Evolutionary conservation across 2,329 filamentous ascomycete species (phyloP), one percentile per base, ranked within the genome.

Genomic region (Cladosporium colombiae): DNA sequence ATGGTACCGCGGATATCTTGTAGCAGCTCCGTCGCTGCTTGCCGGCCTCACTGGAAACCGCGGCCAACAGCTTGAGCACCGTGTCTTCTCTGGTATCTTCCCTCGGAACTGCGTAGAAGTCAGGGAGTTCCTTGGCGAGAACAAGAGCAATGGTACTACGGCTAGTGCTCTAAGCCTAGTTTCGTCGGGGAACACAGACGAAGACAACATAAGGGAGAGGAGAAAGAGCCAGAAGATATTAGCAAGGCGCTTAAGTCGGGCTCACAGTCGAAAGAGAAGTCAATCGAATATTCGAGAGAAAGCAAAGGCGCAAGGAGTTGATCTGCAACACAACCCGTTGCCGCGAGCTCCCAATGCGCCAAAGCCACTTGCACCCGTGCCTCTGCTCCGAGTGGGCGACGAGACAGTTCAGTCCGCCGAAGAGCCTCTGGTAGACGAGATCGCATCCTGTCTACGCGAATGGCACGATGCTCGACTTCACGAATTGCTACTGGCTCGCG

Each of bases 391-490:
- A 78, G 94, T 99, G 76, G 95, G 95, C 66, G 95, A 99, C 75
- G 95, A 99, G 81, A 97, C 93, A 1, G 92, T 93, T 1, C 96
- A 92, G 0, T 97, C 93, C 6, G 84, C 87, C 18, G 89, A 91
- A 10, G 96, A 99, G 77, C 95, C 95, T 2, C 80, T 99, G 68
- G 93, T 99, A 27, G 95, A 99, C 78, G 95, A 99, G 78, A 98
- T 99, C 72, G 93, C 95, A 16, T 97, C 93, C 3, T 99, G 95
- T 76, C 81, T 99, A 69, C 88, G 95, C 72, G 95, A 99, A 84
- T 99, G 95, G 96, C 94, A 99, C 80, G 96, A 95, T 23, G 97
- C 93, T 21, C 96, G 97, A 75, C 84, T 99, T 18, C 96, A 99
- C 79, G 92, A 96, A 76, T 84, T 98, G 27, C 85, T 99, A 1